A percentile compares a stretch with the other conserved stretches of the same genome.
These are phyloP conservation scores for Yarrowia alimentaria DNA, from an alignment of 805 yeast species.

Conservation along the genomic window DNA sequence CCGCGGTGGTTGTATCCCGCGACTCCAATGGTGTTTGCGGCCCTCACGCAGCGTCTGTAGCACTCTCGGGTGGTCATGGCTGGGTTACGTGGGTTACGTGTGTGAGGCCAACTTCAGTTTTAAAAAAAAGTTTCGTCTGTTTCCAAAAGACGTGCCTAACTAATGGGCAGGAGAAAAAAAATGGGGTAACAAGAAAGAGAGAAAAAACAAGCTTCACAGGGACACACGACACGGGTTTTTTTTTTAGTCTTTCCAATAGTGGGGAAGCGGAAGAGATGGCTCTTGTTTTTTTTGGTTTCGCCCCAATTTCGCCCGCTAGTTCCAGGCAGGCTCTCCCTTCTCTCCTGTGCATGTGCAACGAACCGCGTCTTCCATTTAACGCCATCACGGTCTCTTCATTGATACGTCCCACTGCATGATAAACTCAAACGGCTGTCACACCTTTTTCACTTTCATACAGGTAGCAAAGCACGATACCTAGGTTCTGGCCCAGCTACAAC, in stretches of 20 bases:
- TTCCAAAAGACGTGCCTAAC: no score
- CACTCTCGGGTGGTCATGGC: slow-evolving; percentile 1
- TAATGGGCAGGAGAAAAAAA: background rate
- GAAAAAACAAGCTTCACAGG: background rate
- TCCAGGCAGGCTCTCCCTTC: no score
- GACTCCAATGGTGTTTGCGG: background rate
- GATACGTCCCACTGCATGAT: slow-evolving; percentile 7
- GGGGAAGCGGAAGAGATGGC: no score
- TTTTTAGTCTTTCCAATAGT: background rate
- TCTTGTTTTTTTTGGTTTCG: no score
- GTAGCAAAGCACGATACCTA: no score
- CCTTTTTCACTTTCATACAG: slow-evolving; percentile 14
- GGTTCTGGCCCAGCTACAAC: background rate
- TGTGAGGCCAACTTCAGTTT: no score
- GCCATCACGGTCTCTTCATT: no score
- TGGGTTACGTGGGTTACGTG: background rate
- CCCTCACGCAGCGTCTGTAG: slow-evolving; percentile 17
- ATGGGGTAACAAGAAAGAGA: background rate
- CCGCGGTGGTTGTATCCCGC: slow-evolving; percentile 10
- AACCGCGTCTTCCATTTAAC: no score
- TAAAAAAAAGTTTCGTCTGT: no score
- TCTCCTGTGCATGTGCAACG: no score
- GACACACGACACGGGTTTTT: background rate
- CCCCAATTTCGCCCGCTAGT: no score
- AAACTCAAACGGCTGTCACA: slow-evolving; percentile 10